phyloP scores from a whole-genome alignment of 257 asterid species.

The Solanum virginianum region DNA sequence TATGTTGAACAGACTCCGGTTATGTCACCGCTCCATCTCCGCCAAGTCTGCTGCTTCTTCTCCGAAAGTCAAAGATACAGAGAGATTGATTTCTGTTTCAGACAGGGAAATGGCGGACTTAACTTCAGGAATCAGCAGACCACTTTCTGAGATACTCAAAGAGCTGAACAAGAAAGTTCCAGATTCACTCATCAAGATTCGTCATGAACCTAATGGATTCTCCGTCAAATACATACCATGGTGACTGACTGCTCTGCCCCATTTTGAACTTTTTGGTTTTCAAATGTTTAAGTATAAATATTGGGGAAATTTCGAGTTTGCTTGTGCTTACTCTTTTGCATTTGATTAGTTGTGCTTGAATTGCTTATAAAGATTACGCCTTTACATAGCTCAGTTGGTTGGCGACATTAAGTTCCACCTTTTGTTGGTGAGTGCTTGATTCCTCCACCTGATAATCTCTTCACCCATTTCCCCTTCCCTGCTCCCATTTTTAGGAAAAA shows the following conservation, averaged over 20 bases:
- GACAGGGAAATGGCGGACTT: slow-evolving; percentile 13
- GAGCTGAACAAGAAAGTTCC: slow-evolving; percentile 82
- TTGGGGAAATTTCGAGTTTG: not conserved
- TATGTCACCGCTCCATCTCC: not conserved
- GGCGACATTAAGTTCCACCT: no score
- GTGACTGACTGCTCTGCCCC: slow-evolving; percentile 10
- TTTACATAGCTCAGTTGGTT: no score
- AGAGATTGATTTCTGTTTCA: not conserved
- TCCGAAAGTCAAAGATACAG: not conserved
- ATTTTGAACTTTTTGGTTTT: not conserved
- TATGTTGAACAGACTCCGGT: not conserved
- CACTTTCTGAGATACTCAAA: slow-evolving; percentile 56
- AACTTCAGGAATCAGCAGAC: slow-evolving; percentile 49
- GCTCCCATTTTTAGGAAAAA: no score
- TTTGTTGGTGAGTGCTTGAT: no score
- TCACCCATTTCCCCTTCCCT: no score
- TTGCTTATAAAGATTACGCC: not conserved
- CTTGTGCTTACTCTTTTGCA: not conserved
- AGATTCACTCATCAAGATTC: slow-evolving; percentile 40
- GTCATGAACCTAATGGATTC: slow-evolving; percentile 34
- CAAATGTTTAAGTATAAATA: not conserved
- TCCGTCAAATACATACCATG: slow-evolving; percentile 66
- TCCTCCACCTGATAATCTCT: no score
- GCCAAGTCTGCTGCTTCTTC: not conserved
- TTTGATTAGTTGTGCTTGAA: not conserved